Evolutionary conservation across 345 rosid genomes (phyloP).

Genomic region (Hibiscus trionum): DNA sequence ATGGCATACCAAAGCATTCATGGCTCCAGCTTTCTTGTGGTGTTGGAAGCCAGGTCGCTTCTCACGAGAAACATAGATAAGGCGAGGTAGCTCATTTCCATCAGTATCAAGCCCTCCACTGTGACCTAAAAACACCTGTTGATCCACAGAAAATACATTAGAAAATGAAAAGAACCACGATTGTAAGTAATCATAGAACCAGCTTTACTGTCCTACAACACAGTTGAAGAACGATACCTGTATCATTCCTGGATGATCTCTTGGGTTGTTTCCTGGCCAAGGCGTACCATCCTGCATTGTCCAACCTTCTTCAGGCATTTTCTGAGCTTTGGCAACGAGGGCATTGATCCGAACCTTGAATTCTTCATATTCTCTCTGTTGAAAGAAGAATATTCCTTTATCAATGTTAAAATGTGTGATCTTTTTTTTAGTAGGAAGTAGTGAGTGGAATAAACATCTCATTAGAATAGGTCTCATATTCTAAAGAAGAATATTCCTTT

Average conservation of each 20-base stretch:
- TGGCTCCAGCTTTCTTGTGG: conserved; percentile 99
- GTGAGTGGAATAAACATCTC: background rate
- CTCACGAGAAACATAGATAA: conserved; percentile 99
- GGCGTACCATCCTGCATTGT: conserved; percentile 99
- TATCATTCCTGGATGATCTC: conserved; percentile 99
- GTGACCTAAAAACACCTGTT: conserved; percentile 93
- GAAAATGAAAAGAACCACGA: background rate
- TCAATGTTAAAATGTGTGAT: background rate
- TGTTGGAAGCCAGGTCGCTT: conserved; percentile 99
- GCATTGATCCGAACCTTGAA: conserved; percentile 99
- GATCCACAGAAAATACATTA: conserved; percentile 3
- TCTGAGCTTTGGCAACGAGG: conserved; percentile 96
- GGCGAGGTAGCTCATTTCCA: conserved; percentile 98
- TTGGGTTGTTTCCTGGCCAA: conserved; percentile 98
- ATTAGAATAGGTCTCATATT: conserved; percentile 70
- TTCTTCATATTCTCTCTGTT: conserved; percentile 98
- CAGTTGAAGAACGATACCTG: conserved; percentile 40
- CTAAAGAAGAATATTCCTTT: conserved; percentile 19
- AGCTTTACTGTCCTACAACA: background rate
- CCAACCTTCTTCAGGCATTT: conserved; percentile 99
- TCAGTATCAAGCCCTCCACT: conserved; percentile 97
- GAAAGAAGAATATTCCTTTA: background rate
- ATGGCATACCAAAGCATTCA: conserved; percentile 92
- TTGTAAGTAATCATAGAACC: background rate
- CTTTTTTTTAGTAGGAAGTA: background rate